Evolutionary conservation across 164 flowering plant genomes (phyloP).

Genomic region (Malania oleifera): DNA sequence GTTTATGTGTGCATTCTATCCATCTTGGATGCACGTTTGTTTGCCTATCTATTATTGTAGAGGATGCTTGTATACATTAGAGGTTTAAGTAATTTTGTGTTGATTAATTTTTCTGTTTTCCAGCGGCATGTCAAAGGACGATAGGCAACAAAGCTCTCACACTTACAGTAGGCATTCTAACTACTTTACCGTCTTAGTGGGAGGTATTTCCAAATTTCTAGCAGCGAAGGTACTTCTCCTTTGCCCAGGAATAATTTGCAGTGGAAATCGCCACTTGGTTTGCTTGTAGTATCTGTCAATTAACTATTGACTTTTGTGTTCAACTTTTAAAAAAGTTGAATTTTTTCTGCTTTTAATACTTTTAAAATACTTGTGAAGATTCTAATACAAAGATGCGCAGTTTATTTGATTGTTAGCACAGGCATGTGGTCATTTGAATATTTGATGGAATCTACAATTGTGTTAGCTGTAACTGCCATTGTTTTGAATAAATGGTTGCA

Average conservation of each 20-base stretch:
- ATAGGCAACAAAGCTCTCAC: constrained; percentile 1
- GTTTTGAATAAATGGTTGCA: no score
- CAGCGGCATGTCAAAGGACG: constrained; percentile 24
- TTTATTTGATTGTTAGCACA: no score
- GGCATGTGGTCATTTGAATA: no score
- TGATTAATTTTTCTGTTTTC: constrained; percentile 6
- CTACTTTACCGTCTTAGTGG: not conserved
- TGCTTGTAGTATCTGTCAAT: not conserved
- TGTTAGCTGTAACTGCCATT: no score
- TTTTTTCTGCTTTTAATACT: no score
- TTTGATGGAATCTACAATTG: no score
- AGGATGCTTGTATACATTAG: not conserved
- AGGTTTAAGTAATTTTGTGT: not conserved
- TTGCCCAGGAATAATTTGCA: no score
- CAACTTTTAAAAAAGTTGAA: no score
- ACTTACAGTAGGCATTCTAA: not conserved
- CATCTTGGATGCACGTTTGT: not conserved
- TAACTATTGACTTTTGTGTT: no score
- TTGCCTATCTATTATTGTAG: not conserved
- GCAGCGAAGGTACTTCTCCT: not conserved
- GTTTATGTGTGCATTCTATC: not conserved
- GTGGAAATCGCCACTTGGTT: not conserved
- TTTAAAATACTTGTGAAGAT: no score
- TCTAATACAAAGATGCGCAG: no score
- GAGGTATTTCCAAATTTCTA: not conserved